Evolutionary conservation across 2,329 filamentous ascomycete species (phyloP).

Genomic region (Aspergillus tamarii): DNA sequence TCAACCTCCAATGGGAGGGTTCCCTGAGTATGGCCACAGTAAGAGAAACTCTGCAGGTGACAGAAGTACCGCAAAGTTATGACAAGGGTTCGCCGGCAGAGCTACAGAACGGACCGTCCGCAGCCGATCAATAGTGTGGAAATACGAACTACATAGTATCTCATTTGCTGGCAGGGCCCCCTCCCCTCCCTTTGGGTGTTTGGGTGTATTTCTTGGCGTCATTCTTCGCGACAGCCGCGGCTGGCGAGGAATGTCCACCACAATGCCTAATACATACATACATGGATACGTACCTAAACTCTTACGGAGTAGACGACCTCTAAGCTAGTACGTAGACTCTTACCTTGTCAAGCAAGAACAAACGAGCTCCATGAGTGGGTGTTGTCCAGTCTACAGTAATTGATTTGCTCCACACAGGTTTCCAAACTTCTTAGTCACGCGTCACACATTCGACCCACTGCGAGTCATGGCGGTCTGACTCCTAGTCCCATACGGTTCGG

Average conservation of each 20-base stretch:
- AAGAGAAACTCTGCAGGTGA: neutral
- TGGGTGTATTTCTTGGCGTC: slow-evolving; percentile 13
- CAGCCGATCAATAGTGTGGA: slow-evolving; percentile 22
- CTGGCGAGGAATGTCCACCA: slow-evolving; percentile 24
- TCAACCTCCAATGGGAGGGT: neutral
- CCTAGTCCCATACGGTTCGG: neutral
- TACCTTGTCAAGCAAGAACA: neutral
- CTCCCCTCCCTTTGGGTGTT: no score
- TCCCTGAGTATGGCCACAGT: neutral
- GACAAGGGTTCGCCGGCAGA: slow-evolving; percentile 19
- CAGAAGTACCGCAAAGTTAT: slow-evolving; percentile 1
- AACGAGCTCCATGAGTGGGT: neutral
- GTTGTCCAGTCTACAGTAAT: neutral
- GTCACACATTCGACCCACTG: neutral
- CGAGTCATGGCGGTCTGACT: neutral
- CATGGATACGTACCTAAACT: no score
- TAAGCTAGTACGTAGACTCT: neutral
- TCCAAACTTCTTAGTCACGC: neutral
- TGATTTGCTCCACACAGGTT: neutral
- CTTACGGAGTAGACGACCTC: neutral
- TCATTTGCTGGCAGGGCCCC: slow-evolving; percentile 14
- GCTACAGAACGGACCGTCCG: slow-evolving; percentile 26
- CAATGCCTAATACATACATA: neutral
- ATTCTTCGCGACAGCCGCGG: slow-evolving; percentile 26
- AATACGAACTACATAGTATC: neutral